These are phyloP conservation scores for Teunomyces kruisii DNA, from an alignment of 805 yeast species.

Conservation along the genomic window DNA sequence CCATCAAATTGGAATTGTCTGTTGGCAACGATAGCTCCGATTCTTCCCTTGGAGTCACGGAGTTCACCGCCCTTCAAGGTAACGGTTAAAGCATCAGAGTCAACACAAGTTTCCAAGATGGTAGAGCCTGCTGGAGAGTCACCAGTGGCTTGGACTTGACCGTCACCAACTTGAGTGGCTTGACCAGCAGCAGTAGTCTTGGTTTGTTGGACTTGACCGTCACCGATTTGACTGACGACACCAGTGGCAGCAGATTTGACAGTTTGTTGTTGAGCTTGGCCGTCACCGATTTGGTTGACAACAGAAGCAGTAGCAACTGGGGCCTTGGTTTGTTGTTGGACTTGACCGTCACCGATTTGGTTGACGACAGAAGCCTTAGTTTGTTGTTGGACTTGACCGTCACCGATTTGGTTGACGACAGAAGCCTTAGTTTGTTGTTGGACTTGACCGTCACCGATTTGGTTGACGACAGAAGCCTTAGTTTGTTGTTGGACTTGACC, in stretches of 20 bases:
- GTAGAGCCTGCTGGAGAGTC: slow-evolving; percentile 1
- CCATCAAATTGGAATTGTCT: slow-evolving; percentile 81
- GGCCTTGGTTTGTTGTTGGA: slow-evolving; percentile 29
- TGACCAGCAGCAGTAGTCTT: slow-evolving; percentile 20
- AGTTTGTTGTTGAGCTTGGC: slow-evolving; percentile 28
- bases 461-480: slow-evolving; percentile 18
- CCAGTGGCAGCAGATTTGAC: slow-evolving; percentile 21
- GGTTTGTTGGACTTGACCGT: slow-evolving; percentile 33
- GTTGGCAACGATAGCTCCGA: slow-evolving; percentile 79
- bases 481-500: slow-evolving; percentile 30
- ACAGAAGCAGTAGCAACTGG: slow-evolving; percentile 20
- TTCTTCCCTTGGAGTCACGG: slow-evolving; percentile 61
- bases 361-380: slow-evolving; percentile 20
- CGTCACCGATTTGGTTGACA: slow-evolving; percentile 27
- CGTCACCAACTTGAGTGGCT: slow-evolving; percentile 26
- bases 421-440: slow-evolving; percentile 27
- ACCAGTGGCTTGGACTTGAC: slow-evolving; percentile 27
- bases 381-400: slow-evolving; percentile 49
- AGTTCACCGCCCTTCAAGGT: slow-evolving; percentile 51
- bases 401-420: slow-evolving; percentile 41
- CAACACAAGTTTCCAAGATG: slow-evolving; percentile 19
- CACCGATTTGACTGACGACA: slow-evolving; percentile 41
- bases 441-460: slow-evolving; percentile 31
- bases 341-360: slow-evolving; percentile 31
- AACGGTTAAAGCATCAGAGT: slow-evolving; percentile 49